A percentile compares a stretch with the other conserved stretches of the same genome.
Evolutionary conservation across 1,284 basidiomycete species (phyloP).

Genomic region (Amylostereum areolatum): DNA sequence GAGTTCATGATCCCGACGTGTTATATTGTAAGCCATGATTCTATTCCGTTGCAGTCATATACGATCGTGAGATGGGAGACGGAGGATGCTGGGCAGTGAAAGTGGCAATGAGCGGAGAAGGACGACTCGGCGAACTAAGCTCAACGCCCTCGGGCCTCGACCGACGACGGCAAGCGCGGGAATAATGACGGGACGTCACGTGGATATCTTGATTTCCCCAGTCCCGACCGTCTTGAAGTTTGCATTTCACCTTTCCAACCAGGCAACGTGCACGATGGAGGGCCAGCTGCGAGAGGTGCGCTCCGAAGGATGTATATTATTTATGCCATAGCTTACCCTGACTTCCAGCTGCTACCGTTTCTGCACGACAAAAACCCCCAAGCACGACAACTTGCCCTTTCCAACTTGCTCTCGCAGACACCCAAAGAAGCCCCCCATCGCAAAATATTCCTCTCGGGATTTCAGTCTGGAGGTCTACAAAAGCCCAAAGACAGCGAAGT

Average conservation of each 20-base stretch:
- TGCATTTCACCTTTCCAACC: neutral
- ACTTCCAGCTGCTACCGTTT: slow-evolving; percentile 73
- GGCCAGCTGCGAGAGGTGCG: slow-evolving; percentile 55
- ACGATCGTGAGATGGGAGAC: neutral
- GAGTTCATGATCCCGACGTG: slow-evolving; percentile 52
- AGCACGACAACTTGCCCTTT: slow-evolving; percentile 82
- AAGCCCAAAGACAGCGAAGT: slow-evolving; percentile 61
- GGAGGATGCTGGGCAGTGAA: neutral
- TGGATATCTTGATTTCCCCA: no score
- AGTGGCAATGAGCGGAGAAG: neutral
- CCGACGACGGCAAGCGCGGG: no score
- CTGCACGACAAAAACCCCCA: slow-evolving; percentile 84
- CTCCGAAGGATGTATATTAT: neutral
- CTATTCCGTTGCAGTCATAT: slow-evolving; percentile 13
- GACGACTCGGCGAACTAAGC: neutral
- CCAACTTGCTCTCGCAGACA: slow-evolving; percentile 80
- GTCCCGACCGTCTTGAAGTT: no score
- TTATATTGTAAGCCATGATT: slow-evolving; percentile 68
- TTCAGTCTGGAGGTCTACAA: slow-evolving; percentile 50
- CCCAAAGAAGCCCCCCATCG: slow-evolving; percentile 66
- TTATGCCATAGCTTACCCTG: neutral
- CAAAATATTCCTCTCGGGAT: slow-evolving; percentile 65
- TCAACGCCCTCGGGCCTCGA: neutral
- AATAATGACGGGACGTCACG: no score
- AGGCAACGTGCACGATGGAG: slow-evolving; percentile 34